These are phyloP conservation scores for Alternaria brassicicola DNA, from an alignment of 2,329 filamentous ascomycete genomes.

Conservation along the genomic window DNA sequence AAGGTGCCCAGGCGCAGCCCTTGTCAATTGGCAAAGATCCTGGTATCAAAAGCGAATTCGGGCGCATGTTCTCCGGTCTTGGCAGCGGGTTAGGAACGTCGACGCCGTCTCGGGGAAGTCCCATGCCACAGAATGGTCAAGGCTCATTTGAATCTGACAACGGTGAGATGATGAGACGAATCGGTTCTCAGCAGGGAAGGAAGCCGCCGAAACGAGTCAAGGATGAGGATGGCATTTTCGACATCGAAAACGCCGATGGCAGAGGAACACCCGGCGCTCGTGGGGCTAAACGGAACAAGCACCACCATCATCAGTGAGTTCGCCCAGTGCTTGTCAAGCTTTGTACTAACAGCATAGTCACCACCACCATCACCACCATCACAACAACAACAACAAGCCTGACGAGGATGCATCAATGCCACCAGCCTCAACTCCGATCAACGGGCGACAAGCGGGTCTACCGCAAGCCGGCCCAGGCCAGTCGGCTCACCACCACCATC, in stretches of 20 bases:
- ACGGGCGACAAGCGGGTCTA: slow-evolving; percentile 34
- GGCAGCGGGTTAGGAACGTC: slow-evolving; percentile 69
- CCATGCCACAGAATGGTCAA: slow-evolving; percentile 48
- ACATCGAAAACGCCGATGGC: slow-evolving; percentile 69
- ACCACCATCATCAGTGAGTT: slow-evolving; percentile 67
- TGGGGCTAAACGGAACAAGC: slow-evolving; percentile 67
- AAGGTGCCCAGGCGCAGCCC: slow-evolving; percentile 83
- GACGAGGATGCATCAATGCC: slow-evolving; percentile 55
- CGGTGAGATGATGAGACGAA: slow-evolving; percentile 40
- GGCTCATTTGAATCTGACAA: slow-evolving; percentile 38
- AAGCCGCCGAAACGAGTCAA: slow-evolving; percentile 66
- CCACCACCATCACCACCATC: slow-evolving; percentile 64
- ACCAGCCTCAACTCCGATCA: slow-evolving; percentile 26
- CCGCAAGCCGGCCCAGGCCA: slow-evolving; percentile 39
- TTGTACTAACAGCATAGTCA: slow-evolving; percentile 50
- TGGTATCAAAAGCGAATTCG: slow-evolving; percentile 92
- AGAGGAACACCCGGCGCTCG: slow-evolving; percentile 69
- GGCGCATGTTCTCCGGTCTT: slow-evolving; percentile 94
- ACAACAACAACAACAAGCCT: slow-evolving; percentile 61
- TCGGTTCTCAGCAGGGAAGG: slow-evolving; percentile 47
- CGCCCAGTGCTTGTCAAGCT: not conserved
- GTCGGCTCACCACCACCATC: slow-evolving; percentile 47
- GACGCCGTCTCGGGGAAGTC: slow-evolving; percentile 61
- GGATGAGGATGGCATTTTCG: slow-evolving; percentile 72
- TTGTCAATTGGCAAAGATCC: slow-evolving; percentile 81